A percentile compares a stretch with the other conserved stretches of the same genome.
Conservation (phyloP, 352 stramenopile species). For the Aphanomyces cochlioides region DNA sequence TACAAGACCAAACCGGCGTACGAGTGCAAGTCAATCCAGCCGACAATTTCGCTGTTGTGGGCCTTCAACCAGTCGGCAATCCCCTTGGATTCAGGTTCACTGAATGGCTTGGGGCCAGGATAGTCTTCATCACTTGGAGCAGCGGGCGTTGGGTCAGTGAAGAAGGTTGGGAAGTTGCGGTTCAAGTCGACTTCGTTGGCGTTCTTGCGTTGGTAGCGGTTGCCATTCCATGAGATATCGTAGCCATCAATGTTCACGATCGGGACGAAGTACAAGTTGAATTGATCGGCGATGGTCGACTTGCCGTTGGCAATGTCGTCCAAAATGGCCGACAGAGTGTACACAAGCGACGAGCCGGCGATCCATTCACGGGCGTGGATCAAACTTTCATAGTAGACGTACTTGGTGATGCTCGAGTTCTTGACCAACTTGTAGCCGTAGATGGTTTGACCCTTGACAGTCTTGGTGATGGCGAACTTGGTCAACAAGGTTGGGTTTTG, state of each 20-base stretch:
- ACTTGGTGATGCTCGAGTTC: neutral
- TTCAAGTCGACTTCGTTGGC: conserved; percentile 66
- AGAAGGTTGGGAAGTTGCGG: conserved; percentile 63
- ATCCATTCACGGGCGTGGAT: conserved; percentile 42
- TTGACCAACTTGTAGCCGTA: conserved; percentile 37
- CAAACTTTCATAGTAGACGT: conserved; percentile 35
- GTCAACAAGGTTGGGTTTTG: conserved; percentile 31
- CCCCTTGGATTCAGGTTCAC: conserved; percentile 36
- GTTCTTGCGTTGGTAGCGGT: conserved; percentile 40
- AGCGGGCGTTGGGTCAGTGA: conserved; percentile 47
- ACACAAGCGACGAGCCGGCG: conserved; percentile 35
- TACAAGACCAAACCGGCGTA: conserved; percentile 34
- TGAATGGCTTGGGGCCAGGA: conserved; percentile 52
- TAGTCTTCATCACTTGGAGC: conserved; percentile 51
- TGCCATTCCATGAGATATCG: conserved; percentile 31
- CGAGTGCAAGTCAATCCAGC: conserved; percentile 36
- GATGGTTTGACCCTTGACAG: conserved; percentile 35
- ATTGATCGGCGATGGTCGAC: conserved; percentile 28
- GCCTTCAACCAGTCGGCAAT: conserved; percentile 16
- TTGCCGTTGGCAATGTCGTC: conserved; percentile 36
- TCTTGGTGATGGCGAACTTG: conserved; percentile 39
- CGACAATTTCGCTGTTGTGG: conserved; percentile 14
- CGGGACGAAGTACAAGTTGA: conserved; percentile 37
- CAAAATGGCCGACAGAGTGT: conserved; percentile 34
- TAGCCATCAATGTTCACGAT: conserved; percentile 41